phyloP scores from a whole-genome alignment of 306 rosid genomes.

The Glycine soja region DNA sequence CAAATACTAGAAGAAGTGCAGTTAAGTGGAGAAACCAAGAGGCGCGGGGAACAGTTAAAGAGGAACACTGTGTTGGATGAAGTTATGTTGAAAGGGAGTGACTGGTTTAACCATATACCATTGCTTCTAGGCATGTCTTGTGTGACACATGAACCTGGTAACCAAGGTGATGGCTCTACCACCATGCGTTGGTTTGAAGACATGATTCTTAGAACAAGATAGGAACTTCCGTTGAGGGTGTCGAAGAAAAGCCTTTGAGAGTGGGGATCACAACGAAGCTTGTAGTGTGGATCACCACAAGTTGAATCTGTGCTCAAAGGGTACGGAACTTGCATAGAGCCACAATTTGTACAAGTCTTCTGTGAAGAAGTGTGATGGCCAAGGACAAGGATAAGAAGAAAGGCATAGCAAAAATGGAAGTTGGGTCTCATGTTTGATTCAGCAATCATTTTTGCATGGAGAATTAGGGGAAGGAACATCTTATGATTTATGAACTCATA shows the following conservation, averaged over 20 bases:
- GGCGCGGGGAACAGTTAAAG: constrained; percentile 86
- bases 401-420: constrained; percentile 50
- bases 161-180: constrained; percentile 82
- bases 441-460: constrained; percentile 56
- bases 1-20: constrained; percentile 89
- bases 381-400: constrained; percentile 52
- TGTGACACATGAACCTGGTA: constrained; percentile 69
- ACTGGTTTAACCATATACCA: constrained; percentile 87
- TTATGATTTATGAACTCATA: constrained; percentile 36
- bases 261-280: constrained; percentile 68
- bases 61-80: constrained; percentile 86
- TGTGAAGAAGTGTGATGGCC: constrained; percentile 57
- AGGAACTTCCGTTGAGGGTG: constrained; percentile 79
- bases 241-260: constrained; percentile 64
- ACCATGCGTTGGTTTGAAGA: constrained; percentile 66
- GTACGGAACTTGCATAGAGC: constrained; percentile 73
- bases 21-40: constrained; percentile 88
- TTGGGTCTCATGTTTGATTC: constrained; percentile 46
- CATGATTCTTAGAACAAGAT: constrained; percentile 59
- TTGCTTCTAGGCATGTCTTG: constrained; percentile 79
- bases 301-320: constrained; percentile 76
- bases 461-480: constrained; percentile 47
- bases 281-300: constrained; percentile 76
- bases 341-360: constrained; percentile 82
- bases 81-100: constrained; percentile 87